Evolutionary conservation across 2,329 filamentous ascomycete genomes (phyloP).

Genomic region (Trichophyton benhamiae): DNA sequence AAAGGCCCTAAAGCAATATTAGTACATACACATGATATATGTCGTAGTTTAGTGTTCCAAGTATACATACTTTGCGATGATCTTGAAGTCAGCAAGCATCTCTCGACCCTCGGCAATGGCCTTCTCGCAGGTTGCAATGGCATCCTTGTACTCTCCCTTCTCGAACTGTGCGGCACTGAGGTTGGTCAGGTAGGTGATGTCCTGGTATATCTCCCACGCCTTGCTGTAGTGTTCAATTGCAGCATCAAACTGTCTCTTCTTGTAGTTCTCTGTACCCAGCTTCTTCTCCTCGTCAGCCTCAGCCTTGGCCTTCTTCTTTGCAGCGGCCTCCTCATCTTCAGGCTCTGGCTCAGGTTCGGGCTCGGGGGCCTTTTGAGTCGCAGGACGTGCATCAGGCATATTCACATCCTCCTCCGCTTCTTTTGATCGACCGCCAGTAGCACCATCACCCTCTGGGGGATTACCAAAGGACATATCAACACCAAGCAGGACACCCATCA

Average conservation of each 20-base stretch:
- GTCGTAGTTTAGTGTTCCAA: not conserved
- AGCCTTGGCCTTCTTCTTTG: slow-evolving; percentile 81
- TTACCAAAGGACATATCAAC: slow-evolving; percentile 72
- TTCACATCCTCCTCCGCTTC: slow-evolving; percentile 59
- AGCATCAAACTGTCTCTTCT: slow-evolving; percentile 93
- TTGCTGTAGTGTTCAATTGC: slow-evolving; percentile 90
- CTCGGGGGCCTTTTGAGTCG: slow-evolving; percentile 26
- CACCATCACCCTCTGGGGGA: slow-evolving; percentile 36
- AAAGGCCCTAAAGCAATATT: slow-evolving; percentile 47
- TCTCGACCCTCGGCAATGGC: slow-evolving; percentile 82
- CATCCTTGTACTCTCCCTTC: slow-evolving; percentile 83
- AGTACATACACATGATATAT: not conserved
- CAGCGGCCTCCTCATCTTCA: slow-evolving; percentile 69
- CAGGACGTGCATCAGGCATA: slow-evolving; percentile 59
- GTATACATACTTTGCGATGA: slow-evolving; percentile 66
- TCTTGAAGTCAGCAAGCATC: slow-evolving; percentile 91
- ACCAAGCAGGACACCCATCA: slow-evolving; percentile 84
- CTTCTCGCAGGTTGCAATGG: slow-evolving; percentile 75
- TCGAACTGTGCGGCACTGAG: slow-evolving; percentile 88
- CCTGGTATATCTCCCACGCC: slow-evolving; percentile 88
- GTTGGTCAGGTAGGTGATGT: slow-evolving; percentile 97
- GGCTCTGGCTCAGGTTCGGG: slow-evolving; percentile 45
- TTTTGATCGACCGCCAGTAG: slow-evolving; percentile 23
- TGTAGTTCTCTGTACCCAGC: slow-evolving; percentile 87
- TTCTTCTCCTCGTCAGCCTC: slow-evolving; percentile 92